Conservation (phyloP, 2,329 filamentous ascomycete species). For the Uncinocarpus reesii region DNA sequence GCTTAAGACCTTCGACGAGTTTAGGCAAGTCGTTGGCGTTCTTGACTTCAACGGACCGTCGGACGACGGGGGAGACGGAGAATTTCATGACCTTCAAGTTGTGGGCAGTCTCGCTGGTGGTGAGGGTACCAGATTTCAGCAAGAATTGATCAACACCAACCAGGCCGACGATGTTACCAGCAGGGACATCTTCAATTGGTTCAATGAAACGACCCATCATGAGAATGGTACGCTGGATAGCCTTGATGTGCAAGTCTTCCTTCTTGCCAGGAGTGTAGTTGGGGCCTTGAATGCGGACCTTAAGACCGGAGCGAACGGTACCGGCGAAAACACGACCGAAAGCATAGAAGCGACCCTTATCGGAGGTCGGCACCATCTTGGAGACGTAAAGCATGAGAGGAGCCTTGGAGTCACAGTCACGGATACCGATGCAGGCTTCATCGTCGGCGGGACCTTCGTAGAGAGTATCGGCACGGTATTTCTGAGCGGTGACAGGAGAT, state of each 20-base stretch:
- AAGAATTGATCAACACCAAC: constrained; percentile 99
- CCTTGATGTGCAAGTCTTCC: constrained; percentile 98
- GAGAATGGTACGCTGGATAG: constrained; percentile 97
- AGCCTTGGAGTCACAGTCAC: constrained; percentile 94
- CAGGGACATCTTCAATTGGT: constrained; percentile 96
- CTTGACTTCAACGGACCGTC: constrained; percentile 98
- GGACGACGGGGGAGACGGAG: constrained; percentile 98
- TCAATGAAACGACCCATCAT: constrained; percentile 99
- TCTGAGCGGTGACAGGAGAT: constrained; percentile 89
- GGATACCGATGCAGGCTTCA: constrained; percentile 87
- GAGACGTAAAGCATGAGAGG: constrained; percentile 99
- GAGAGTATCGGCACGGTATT: constrained; percentile 94
- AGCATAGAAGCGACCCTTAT: constrained; percentile 99
- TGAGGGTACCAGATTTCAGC: constrained; percentile 99
- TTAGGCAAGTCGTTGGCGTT: constrained; percentile 99
- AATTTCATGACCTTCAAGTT: constrained; percentile 99
- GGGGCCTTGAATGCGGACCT: constrained; percentile 99
- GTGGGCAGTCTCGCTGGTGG: constrained; percentile 93
- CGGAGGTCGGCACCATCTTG: constrained; percentile 99
- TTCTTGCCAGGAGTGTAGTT: constrained; percentile 98
- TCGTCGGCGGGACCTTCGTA: constrained; percentile 97
- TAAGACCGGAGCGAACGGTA: constrained; percentile 94
- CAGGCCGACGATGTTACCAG: constrained; percentile 98
- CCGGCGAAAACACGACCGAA: constrained; percentile 99
- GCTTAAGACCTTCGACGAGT: constrained; percentile 99